Evolutionary conservation across 345 rosid genomes (phyloP).

Genomic region (Gynandropsis gynandra): DNA sequence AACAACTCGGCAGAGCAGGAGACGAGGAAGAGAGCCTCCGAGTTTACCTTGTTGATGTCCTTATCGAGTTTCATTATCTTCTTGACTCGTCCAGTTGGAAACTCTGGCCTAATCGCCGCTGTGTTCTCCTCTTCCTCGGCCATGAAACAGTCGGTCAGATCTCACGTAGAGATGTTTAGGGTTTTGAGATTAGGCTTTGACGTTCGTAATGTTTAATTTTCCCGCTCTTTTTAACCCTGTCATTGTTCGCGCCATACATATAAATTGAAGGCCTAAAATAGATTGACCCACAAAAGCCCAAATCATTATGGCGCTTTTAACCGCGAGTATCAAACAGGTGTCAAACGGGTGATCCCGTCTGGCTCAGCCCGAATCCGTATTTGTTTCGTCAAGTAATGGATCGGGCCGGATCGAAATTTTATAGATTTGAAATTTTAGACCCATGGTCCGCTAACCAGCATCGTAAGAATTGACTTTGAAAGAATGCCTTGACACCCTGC

Average conservation of each 20-base stretch:
- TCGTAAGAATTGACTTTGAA: no score
- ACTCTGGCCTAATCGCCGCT: conserved; percentile 34
- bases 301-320: no score
- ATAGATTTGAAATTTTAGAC: no score
- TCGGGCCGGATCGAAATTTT: no score
- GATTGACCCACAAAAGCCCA: no score
- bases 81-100: conserved; percentile 64
- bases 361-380: no score
- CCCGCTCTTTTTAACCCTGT: background rate
- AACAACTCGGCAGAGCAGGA: conserved; percentile 58
- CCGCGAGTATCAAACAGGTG: no score
- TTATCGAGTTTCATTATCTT: conserved; percentile 81
- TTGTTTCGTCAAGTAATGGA: no score
- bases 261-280: no score
- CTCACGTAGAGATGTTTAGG: background rate
- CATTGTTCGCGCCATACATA: background rate
- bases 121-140: conserved; percentile 49
- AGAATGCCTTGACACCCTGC: no score
- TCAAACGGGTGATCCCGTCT: no score
- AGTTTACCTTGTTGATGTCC: conserved; percentile 70
- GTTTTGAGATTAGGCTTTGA: background rate
- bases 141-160: conserved; percentile 38
- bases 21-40: conserved; percentile 70
- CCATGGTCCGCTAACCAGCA: no score
- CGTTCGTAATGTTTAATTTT: background rate